Base-by-base conservation (phyloP, 495 filamentous ascomycete genomes). In the Acidiella bohemica region DNA sequence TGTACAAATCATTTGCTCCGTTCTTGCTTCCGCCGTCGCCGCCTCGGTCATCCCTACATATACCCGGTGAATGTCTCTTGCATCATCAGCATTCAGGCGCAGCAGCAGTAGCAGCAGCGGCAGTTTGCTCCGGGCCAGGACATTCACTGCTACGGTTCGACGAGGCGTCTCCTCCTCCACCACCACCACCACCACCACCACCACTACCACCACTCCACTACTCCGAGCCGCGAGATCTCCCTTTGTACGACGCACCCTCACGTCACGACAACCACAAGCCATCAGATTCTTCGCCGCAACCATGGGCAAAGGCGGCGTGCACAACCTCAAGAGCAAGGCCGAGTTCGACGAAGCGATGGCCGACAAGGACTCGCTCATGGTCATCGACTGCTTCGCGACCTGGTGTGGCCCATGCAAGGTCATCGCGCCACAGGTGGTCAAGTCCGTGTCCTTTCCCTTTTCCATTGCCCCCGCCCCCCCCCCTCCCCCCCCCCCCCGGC, bases 401-500 rank as follows among this genome's bases (percentile, higher is more conserved):
- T 96, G 88, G 88, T 96, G 88, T 70, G 87, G 85, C 27, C 88
- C 88, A 40, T 96, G 88, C 78, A 94, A 85, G 68, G 67, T 72
- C 49, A 84, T 96, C 51, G 72, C 85, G 14, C 88, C 88, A 26
- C 53, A 68, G 19, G 57, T 94, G 39, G 72, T 73, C 44, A 67
- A 75, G 72, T 76, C 62, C 57, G 71, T 55, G 16, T 3, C 34
- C 14, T 16, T 19, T 19, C 22, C 10, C 6, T n/a, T n/a, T n/a
- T n/a, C n/a, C n/a, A n/a, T n/a, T n/a, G n/a, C n/a, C n/a, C n/a
- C n/a, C 13, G 19, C 21, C 19, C 5, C 5, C 20, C 6, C 9
- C n/a, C 22, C 7, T 22, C 23, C 34, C 4, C 22, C 4, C 5
- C 5, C 26, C 18, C n/a, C n/a, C n/a, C n/a, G n/a, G n/a, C n/a